Evolutionary conservation across 1,284 basidiomycete species (phyloP).

Genomic region (Ceratobasidium sp.): DNA sequence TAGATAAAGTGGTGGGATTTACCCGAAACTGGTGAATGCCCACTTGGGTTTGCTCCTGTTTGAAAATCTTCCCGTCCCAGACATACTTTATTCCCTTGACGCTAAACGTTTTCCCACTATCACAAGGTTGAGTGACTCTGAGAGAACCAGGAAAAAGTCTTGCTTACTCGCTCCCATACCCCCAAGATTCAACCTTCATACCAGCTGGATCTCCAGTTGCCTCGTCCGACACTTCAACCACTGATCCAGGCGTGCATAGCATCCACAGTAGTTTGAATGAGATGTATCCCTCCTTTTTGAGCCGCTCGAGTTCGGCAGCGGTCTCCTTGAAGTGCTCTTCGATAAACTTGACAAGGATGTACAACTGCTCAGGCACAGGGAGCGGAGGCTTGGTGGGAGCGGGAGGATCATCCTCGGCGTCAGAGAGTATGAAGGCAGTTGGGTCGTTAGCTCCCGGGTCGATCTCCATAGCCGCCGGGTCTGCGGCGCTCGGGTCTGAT

Average conservation of each 20-base stretch:
- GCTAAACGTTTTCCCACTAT: slow-evolving; percentile 32
- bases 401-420: not conserved
- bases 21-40: no score
- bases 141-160: no score
- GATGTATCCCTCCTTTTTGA: slow-evolving; percentile 39
- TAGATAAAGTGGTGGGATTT: no score
- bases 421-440: not conserved
- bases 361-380: slow-evolving; percentile 29
- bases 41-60: slow-evolving; percentile 15
- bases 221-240: slow-evolving; percentile 29
- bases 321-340: slow-evolving; percentile 39
- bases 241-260: slow-evolving; percentile 26
- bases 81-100: slow-evolving; percentile 27
- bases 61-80: slow-evolving; percentile 41
- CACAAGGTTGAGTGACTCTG: no score
- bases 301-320: slow-evolving; percentile 29
- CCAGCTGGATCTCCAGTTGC: slow-evolving; percentile 28
- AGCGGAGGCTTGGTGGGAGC: slow-evolving; percentile 1
- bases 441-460: not conserved
- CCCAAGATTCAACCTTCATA: slow-evolving; percentile 36
- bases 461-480: not conserved
- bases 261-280: slow-evolving; percentile 36
- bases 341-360: slow-evolving; percentile 34
- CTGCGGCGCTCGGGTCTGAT: no score
- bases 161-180: slow-evolving; percentile 36